Conservation (phyloP, 139 green algal genomes). For the Chlamydomonas incerta region DNA sequence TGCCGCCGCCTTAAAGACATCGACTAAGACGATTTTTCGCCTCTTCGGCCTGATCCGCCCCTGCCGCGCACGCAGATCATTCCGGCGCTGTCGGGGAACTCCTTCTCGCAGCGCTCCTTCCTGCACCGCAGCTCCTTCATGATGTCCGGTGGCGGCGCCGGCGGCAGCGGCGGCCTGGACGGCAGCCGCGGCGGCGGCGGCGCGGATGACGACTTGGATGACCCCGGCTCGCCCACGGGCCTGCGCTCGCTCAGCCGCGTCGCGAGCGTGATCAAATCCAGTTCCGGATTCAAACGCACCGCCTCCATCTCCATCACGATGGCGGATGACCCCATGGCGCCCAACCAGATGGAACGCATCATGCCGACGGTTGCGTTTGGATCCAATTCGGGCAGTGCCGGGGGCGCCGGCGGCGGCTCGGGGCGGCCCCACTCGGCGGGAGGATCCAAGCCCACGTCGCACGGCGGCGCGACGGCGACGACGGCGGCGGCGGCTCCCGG, state of each 20-base stretch:
- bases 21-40: no score
- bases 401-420: neutral
- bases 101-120: conserved; percentile 24
- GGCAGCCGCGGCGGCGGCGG: neutral
- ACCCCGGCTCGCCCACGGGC: no score
- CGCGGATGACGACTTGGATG: no score
- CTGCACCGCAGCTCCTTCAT: conserved; percentile 2
- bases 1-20: no score
- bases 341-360: conserved; percentile 40
- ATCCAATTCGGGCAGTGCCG: neutral
- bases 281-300: conserved; percentile 28
- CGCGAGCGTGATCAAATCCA: conserved; percentile 24
- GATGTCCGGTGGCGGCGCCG: neutral
- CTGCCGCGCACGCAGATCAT: neutral
- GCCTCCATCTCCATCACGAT: conserved; percentile 39
- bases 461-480: neutral
- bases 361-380: neutral
- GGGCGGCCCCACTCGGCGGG: neutral
- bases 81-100: neutral
- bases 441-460: neutral
- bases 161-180: neutral
- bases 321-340: conserved; percentile 33
- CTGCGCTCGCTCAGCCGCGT: neutral
- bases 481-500: neutral
- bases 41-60: no score